A percentile compares a stretch with the other conserved stretches of the same genome.
Conservation (phyloP, 805 yeast genomes). For the Ogataea allantospora region DNA sequence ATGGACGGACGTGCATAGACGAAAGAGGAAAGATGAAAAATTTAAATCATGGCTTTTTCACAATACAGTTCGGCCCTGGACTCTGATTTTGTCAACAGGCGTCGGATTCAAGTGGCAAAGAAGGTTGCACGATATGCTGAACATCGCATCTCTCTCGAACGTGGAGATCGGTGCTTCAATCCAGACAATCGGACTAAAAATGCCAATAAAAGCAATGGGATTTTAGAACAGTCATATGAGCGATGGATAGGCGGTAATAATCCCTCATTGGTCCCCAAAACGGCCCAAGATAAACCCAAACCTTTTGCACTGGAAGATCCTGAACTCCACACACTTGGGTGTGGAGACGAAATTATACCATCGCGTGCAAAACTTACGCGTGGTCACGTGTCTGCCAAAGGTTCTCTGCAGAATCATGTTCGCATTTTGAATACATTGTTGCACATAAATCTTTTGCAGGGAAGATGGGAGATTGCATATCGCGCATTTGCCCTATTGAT, state of each 20-base stretch:
- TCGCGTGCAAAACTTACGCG: slow-evolving; percentile 8
- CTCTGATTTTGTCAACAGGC: slow-evolving; percentile 8
- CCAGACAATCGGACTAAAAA: slow-evolving; percentile 11
- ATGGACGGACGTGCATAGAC: slow-evolving; percentile 9
- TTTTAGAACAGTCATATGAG: slow-evolving; percentile 22
- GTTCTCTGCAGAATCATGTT: slow-evolving; percentile 16
- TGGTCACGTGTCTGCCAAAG: slow-evolving; percentile 17
- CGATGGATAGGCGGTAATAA: slow-evolving; percentile 18
- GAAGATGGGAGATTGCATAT: slow-evolving; percentile 57
- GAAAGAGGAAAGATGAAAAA: slow-evolving; percentile 5
- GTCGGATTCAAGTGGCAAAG: slow-evolving; percentile 7
- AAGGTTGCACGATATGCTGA: slow-evolving; percentile 8
- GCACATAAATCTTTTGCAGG: slow-evolving; percentile 45
- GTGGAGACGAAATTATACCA: slow-evolving; percentile 18
- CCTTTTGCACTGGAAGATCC: slow-evolving; percentile 2
- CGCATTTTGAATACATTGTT: slow-evolving; percentile 42
- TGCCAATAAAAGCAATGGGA: slow-evolving; percentile 16
- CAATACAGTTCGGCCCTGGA: slow-evolving; percentile 6
- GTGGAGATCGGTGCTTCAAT: slow-evolving; percentile 8
- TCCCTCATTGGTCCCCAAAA: slow-evolving; percentile 6
- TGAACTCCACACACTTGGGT: slow-evolving; percentile 6
- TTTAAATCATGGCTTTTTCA: slow-evolving; percentile 7
- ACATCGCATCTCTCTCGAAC: slow-evolving; percentile 1
- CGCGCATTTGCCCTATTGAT: slow-evolving; percentile 49
- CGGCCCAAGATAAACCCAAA: neutral